phyloP scores from a whole-genome alignment of 768 basidiomycete species.

The Tricholoma hemisulphureum region DNA sequence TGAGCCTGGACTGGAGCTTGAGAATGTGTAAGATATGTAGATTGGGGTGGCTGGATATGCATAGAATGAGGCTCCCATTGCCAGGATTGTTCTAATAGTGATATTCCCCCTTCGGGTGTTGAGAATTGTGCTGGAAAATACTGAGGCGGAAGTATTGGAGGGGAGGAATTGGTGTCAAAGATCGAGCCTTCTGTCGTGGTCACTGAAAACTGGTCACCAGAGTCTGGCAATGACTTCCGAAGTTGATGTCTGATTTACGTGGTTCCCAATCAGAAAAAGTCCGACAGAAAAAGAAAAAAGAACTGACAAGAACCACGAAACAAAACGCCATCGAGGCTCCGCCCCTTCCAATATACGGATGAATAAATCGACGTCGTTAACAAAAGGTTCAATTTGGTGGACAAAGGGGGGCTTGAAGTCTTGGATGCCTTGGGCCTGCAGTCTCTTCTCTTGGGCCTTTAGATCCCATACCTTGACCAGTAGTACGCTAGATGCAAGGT shows the following conservation, averaged over 20 bases:
- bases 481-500: conserved; percentile 52
- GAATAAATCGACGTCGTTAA: conserved; percentile 40
- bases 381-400: conserved; percentile 33
- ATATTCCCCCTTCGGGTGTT: background rate
- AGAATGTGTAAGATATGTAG: background rate
- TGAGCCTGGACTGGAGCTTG: background rate
- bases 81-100: background rate
- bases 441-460: conserved; percentile 43
- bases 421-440: conserved; percentile 22
- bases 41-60: background rate
- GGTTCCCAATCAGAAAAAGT: background rate
- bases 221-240: conserved; percentile 4
- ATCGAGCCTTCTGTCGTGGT: background rate
- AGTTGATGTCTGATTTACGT: conserved; percentile 10
- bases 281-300: background rate
- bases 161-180: background rate
- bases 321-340: conserved; percentile 35
- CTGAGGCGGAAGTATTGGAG: background rate
- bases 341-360: conserved; percentile 42
- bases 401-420: conserved; percentile 35
- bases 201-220: background rate
- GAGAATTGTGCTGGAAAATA: background rate
- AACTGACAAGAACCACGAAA: conserved; percentile 33
- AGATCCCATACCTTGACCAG: conserved; percentile 60
- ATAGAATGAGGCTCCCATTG: background rate